These are phyloP conservation scores for Xylogone sp. DNA, from an alignment of 2,329 filamentous ascomycete genomes.

Conservation along the genomic window DNA sequence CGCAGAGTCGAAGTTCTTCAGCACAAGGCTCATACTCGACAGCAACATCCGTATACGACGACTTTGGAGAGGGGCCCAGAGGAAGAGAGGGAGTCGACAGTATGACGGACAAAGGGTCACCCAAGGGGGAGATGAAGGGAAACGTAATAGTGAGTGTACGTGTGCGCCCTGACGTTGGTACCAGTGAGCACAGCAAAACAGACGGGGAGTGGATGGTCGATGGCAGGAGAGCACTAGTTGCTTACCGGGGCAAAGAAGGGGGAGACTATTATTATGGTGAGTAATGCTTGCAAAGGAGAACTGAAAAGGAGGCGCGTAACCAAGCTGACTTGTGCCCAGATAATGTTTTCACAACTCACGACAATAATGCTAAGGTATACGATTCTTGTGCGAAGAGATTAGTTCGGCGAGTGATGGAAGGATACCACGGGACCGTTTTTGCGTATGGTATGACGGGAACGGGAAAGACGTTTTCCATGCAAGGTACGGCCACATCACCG, in stretches of 20 bases:
- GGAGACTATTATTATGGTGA: constrained; percentile 91
- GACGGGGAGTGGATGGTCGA: constrained; percentile 93
- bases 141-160: constrained; percentile 96
- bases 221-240: constrained; percentile 74
- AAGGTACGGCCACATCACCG: constrained; percentile 90
- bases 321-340: constrained; percentile 50
- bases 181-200: constrained; percentile 52
- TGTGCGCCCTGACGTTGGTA: constrained; percentile 76
- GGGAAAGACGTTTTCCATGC: constrained; percentile 99
- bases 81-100: constrained; percentile 21
- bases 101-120: constrained; percentile 34
- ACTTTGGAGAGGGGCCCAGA: constrained; percentile 56
- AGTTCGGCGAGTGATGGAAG: constrained; percentile 96
- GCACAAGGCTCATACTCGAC: constrained; percentile 91
- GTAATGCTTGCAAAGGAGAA: constrained; percentile 24
- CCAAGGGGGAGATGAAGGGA: constrained; percentile 72
- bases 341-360: constrained; percentile 92
- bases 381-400: constrained; percentile 91
- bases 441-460: constrained; percentile 99
- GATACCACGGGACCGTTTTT: constrained; percentile 97
- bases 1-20: constrained; percentile 87
- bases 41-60: constrained; percentile 84
- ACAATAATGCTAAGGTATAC: constrained; percentile 93
- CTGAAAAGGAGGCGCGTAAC: no score
- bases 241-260: constrained; percentile 82